Conservation (phyloP, 2,329 filamentous ascomycete genomes). For the Hymenoscyphus fructigenus region DNA sequence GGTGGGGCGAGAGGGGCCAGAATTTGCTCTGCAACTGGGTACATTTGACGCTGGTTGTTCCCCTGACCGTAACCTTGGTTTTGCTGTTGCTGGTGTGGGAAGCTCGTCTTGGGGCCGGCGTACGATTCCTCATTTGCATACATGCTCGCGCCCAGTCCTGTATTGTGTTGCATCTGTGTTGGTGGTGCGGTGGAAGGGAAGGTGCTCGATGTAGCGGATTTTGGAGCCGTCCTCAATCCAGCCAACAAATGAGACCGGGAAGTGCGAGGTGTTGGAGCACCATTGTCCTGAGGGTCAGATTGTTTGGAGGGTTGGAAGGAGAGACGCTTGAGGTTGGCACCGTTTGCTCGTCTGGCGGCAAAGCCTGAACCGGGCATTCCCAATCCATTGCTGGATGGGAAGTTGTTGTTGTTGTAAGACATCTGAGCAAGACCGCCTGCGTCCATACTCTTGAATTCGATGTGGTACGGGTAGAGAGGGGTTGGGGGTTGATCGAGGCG, state of each 20-base stretch:
- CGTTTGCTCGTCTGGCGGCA: slow-evolving; percentile 75
- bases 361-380: slow-evolving; percentile 77
- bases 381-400: slow-evolving; percentile 68
- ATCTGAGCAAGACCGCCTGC: slow-evolving; percentile 99
- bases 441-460: slow-evolving; percentile 61
- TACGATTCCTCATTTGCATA: slow-evolving; percentile 36
- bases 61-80: slow-evolving; percentile 43
- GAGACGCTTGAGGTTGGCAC: slow-evolving; percentile 86
- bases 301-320: slow-evolving; percentile 73
- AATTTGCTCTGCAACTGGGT: slow-evolving; percentile 79
- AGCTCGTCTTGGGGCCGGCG: slow-evolving; percentile 37
- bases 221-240: slow-evolving; percentile 88
- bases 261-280: slow-evolving; percentile 80
- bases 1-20: slow-evolving; percentile 82
- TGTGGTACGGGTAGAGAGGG: slow-evolving; percentile 28
- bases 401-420: slow-evolving; percentile 82
- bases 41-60: slow-evolving; percentile 55
- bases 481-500: slow-evolving; percentile 15
- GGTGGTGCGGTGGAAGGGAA: slow-evolving; percentile 67
- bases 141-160: slow-evolving; percentile 32
- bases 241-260: slow-evolving; percentile 93
- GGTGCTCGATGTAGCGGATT: slow-evolving; percentile 71
- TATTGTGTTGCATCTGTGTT: slow-evolving; percentile 47
- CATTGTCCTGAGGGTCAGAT: slow-evolving; percentile 64
- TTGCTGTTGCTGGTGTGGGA: slow-evolving; percentile 24